Evolutionary conservation across 2,329 filamentous ascomycete species (phyloP).

Genomic region (Cladophialophora chaetospira): DNA sequence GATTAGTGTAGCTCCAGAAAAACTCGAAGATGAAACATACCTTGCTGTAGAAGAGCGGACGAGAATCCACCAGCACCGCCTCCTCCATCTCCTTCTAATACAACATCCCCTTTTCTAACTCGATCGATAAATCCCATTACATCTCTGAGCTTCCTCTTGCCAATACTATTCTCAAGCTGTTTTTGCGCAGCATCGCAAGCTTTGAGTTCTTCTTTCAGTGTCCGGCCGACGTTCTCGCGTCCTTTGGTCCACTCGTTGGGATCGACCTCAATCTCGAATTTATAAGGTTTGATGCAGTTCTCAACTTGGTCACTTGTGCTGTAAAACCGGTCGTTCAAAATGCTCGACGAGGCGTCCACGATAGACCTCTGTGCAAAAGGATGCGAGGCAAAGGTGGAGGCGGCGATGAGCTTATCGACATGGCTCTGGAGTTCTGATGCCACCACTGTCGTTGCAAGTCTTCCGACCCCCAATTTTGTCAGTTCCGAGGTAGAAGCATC

Average conservation of each 20-base stretch:
- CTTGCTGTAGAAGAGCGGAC: conserved; percentile 77
- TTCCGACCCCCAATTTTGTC: conserved; percentile 90
- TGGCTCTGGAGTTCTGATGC: conserved; percentile 83
- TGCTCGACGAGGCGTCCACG: conserved; percentile 82
- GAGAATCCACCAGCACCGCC: conserved; percentile 94
- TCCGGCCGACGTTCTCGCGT: conserved; percentile 75
- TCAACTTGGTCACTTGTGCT: conserved; percentile 97
- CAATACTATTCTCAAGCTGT: conserved; percentile 73
- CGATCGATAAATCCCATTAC: conserved; percentile 91
- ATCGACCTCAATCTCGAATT: conserved; percentile 95
- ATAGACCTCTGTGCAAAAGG: conserved; percentile 94
- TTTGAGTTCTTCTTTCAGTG: conserved; percentile 83
- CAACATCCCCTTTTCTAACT: conserved; percentile 79
- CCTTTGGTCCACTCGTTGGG: conserved; percentile 85
- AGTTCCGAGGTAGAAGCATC: conserved; percentile 87
- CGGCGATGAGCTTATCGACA: conserved; percentile 74
- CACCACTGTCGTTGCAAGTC: conserved; percentile 88
- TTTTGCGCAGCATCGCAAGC: conserved; percentile 80
- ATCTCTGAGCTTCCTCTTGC: conserved; percentile 81
- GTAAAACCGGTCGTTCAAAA: conserved; percentile 92
- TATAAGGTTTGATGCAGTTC: conserved; percentile 98
- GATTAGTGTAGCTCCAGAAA: conserved; percentile 23
- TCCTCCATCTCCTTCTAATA: conserved; percentile 78
- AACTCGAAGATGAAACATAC: conserved; percentile 52
- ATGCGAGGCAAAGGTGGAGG: conserved; percentile 84